phyloP scores from a whole-genome alignment of 2,329 filamentous ascomycete genomes.

The Bipolaris oryzae region DNA sequence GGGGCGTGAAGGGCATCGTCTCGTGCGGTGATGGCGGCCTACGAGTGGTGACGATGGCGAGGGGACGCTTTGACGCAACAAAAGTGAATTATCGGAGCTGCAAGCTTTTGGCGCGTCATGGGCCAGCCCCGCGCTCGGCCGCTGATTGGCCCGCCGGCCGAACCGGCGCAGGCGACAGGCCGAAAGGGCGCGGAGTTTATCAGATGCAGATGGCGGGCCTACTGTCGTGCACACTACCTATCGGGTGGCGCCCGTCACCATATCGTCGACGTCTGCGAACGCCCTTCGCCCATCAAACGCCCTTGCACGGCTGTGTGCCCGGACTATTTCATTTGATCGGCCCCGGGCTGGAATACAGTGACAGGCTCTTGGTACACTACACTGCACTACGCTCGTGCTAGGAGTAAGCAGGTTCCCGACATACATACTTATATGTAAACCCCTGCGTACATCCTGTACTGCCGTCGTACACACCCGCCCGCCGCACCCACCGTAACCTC shows the following conservation, averaged over 20 bases:
- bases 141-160: slow-evolving; percentile 7
- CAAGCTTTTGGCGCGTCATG: slow-evolving; percentile 25
- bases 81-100: slow-evolving; percentile 11
- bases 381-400: slow-evolving; percentile 15
- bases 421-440: background rate
- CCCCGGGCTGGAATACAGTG: slow-evolving; percentile 23
- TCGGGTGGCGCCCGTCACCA: slow-evolving; percentile 16
- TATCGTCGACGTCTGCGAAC: slow-evolving; percentile 11
- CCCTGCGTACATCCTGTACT: background rate
- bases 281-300: slow-evolving; percentile 7
- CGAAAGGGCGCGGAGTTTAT: slow-evolving; percentile 25
- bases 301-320: slow-evolving; percentile 6
- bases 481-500: slow-evolving; percentile 8
- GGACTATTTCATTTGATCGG: slow-evolving; percentile 11
- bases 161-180: background rate
- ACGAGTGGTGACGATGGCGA: slow-evolving; percentile 31
- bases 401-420: slow-evolving; percentile 11
- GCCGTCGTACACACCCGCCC: background rate
- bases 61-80: slow-evolving; percentile 24
- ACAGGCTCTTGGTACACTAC: slow-evolving; percentile 27
- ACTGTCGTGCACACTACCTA: slow-evolving; percentile 7
- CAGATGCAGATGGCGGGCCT: slow-evolving; percentile 22
- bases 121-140: slow-evolving; percentile 9
- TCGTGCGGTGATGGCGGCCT: slow-evolving; percentile 11
- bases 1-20: slow-evolving; percentile 40